Evolutionary conservation across 139 green algal species (phyloP), one percentile per base, ranked within the genome.

Genomic region (Tetraselmis striata): DNA sequence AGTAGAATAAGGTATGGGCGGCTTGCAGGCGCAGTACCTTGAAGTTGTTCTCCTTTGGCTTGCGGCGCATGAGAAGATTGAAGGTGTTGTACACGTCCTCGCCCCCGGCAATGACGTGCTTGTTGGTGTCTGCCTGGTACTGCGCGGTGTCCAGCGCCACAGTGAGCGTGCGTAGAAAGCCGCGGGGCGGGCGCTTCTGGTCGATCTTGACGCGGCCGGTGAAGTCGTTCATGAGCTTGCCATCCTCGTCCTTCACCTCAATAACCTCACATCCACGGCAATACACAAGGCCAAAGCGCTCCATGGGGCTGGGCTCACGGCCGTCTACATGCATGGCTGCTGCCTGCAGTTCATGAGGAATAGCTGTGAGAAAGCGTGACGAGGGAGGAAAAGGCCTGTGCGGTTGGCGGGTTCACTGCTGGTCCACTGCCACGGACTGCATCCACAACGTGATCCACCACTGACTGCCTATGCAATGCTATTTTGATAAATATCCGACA

Each of bases 41-140:
- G 92, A 99, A 99, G 91, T 99, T 99, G 91, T 99, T 99, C 86
- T 99, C 96, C 90, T 97, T 96, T 31, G 94, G 83, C 83, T 97
- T 95, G 28, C 94, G 81, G 32, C 97, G 85, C 87, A 99, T 87
- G 28, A 98, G 67, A 31, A 99, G 76, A 84, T 98, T 98, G 89
- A 98, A 97, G 2, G 85, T 90, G 30, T 77, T 76, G 87, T 98
- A 98, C 29, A 96, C 85, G 82, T 97, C 91, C 85, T 94, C 91
- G 25, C 77, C 77, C 18, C 78, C 59, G 2, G 31, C 28, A 32
- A 75, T 29, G 58, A 27, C 77, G 1, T 58, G 58, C 23, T 75
- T 59, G 29, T 92, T 86, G 22, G 92, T 83, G 87, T 98, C 95
- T 23, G 94, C 75, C 86, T 98, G 95, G 90, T 98, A 99, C 90